Base-by-base conservation (phyloP, 1,284 basidiomycete species). In the Papiliotrema terrestris region DNA sequence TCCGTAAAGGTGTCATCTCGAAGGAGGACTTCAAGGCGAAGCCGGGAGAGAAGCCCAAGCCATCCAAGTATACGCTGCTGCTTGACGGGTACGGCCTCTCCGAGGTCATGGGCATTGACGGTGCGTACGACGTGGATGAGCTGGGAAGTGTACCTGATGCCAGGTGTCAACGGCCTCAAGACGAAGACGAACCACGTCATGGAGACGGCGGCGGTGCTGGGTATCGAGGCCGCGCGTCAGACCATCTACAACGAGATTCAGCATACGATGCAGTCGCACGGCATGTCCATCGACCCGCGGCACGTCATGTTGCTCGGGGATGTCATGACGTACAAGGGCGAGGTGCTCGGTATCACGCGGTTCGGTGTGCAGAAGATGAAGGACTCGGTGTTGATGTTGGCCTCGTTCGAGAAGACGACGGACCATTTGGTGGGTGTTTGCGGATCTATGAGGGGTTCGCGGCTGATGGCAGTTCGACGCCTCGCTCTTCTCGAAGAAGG, bases 321-420 rank as follows among this genome's bases (percentile, higher is more conserved):
- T 75, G 92, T 98, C 58, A 99, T 99, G 96, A 87, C 87, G 35
- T 98, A 97, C 81, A 99, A 99, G 89, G 96, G 96, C 52, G 95
- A 98, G 75, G 93, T 99, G 6, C 80, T 99, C 52, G 96, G 96
- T 54, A 98, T 99, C 76, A 99, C 96, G 9, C 88, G 96, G 22
- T 98, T 98, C 78, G 96, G 96, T 74, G 95, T 99, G n/a, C 92
- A 95, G 23, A 98, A 98, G 79, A 98, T 98, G 92, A 98, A 98
- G 79, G 96, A 99, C 78, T 97, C 92, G 67, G 94, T 98, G 1
- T 83, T 98, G 66, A 99, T 98, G 96, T 81, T 98, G 68, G 96
- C 96, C 11, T 96, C 92, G 32, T 99, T 99, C 75, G 96, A 99
- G 78, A 98, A 98, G 80, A 98, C 96, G 26, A 98, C 96, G 13